A percentile compares a stretch with the other conserved stretches of the same genome.
Evolutionary conservation across 441 rosid species (phyloP).

Genomic region (Pelargonium myrrhifolium): DNA sequence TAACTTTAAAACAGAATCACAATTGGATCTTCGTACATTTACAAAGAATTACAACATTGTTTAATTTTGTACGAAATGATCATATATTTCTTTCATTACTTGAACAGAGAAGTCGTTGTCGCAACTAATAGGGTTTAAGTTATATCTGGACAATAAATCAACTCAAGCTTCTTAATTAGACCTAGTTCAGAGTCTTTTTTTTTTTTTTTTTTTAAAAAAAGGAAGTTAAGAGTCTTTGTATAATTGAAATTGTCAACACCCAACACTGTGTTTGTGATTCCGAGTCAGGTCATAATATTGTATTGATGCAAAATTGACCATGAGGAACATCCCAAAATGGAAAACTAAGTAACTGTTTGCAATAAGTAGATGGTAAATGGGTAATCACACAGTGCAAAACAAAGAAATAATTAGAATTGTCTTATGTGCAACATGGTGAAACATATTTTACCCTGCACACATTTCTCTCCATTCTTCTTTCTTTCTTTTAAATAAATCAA

Average conservation of each 20-base stretch:
- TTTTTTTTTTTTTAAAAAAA: too few species aligned
- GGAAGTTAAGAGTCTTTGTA: too few species aligned
- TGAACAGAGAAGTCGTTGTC: conserved; percentile 2
- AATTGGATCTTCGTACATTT: background rate
- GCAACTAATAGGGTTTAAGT: background rate
- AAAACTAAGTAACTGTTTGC: too few species aligned
- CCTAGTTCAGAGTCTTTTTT: background rate
- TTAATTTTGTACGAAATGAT: background rate
- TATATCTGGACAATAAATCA: background rate
- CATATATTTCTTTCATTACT: background rate
- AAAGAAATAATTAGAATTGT: too few species aligned
- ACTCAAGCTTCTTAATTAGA: background rate
- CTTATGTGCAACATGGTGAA: too few species aligned
- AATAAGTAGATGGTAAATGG: too few species aligned
- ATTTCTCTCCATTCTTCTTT: too few species aligned
- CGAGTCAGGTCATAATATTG: background rate
- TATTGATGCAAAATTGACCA: background rate
- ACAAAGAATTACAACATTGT: background rate
- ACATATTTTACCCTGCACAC: too few species aligned
- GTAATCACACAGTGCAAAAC: too few species aligned
- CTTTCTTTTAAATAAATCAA: too few species aligned
- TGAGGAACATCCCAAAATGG: background rate
- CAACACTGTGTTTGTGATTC: background rate
- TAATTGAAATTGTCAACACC: background rate
- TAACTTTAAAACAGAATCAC: background rate